Evolutionary conservation across 2,329 filamentous ascomycete genomes (phyloP), one percentile per base, ranked within the genome.

Genomic region (Trichoderma koningiopsis): DNA sequence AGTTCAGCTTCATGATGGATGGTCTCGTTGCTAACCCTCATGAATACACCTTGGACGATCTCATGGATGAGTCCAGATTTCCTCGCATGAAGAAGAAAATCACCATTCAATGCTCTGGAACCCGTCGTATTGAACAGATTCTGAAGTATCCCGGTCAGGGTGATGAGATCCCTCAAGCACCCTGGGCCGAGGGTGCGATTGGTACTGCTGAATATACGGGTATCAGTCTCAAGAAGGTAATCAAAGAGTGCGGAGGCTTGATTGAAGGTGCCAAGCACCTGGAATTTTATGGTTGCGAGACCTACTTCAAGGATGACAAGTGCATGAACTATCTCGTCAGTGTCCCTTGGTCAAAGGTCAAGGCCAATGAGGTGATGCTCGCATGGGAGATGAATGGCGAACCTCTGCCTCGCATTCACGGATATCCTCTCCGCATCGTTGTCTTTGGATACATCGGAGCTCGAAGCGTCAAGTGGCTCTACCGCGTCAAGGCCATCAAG

Each of bases 231-330:
- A 67, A 67, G 16, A 67, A 67, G 22, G 40, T 67, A 2, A 67
- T 67, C 10, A 52, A 59, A 10, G 63, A 67, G 33, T 67, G 63
- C 13, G 63, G 63, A 13, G 63, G 63, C 31, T 19, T 67, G 14
- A 52, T 67, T 4, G 8, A 59, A 2, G 63, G 55, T 2, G 63
- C 63, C 11, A 67, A 59, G 31, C 63, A 67, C 14, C 16, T 67
- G 35, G 63, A 67, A 19, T 67, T 67, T 22, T 67, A 67, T 22
- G 63, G 63, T 14, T 55, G 55, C 27, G 63, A 67, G 22, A 67
- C 63, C 22, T 67, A 67, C 16, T 67, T 67, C 55, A 67, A 67
- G 55, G 63, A 67, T 22, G 55, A 67, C 35, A 67, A 67, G 53
- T 22, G 27, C 16, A 67, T 67, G 63, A 67, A 67, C 29, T 67